Percentiles rank a stretch among this genome's conserved stretches.
Conservation (phyloP, 805 yeast species). For the Candida peoriensis region DNA sequence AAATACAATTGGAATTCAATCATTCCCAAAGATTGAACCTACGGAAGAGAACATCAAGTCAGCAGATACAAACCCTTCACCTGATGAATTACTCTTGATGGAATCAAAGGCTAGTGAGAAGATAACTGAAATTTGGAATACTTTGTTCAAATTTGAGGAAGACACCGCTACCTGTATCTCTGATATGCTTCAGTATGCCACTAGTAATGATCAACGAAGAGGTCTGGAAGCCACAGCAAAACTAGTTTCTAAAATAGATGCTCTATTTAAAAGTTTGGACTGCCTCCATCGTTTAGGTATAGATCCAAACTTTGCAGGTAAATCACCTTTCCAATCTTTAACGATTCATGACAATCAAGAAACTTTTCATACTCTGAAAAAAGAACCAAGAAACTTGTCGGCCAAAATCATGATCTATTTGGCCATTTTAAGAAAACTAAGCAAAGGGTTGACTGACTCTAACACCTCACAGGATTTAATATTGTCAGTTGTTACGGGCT, state of each 20-base stretch:
- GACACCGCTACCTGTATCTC: slow-evolving; percentile 84
- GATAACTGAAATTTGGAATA: slow-evolving; percentile 71
- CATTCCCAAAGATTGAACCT: slow-evolving; percentile 25
- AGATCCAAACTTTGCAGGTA: slow-evolving; percentile 10
- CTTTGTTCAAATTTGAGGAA: slow-evolving; percentile 85
- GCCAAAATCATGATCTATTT: slow-evolving; percentile 88
- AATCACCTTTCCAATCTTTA: slow-evolving; percentile 6
- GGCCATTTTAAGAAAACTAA: slow-evolving; percentile 68
- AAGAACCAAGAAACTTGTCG: slow-evolving; percentile 71
- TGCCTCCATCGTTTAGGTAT: slow-evolving; percentile 30
- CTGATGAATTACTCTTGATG: slow-evolving; percentile 44
- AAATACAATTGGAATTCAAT: slow-evolving; percentile 46
- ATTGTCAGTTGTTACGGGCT: slow-evolving; percentile 77
- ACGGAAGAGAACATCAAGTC: slow-evolving; percentile 20
- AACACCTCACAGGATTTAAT: slow-evolving; percentile 53
- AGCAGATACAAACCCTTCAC: slow-evolving; percentile 32
- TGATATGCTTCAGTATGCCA: slow-evolving; percentile 83
- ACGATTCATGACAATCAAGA: slow-evolving; percentile 8
- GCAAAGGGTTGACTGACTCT: slow-evolving; percentile 28
- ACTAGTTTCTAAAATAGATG: slow-evolving; percentile 67
- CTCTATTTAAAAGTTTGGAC: slow-evolving; percentile 74
- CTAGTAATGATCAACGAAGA: slow-evolving; percentile 60
- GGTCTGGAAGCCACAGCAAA: slow-evolving; percentile 70
- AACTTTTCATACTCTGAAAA: slow-evolving; percentile 17
- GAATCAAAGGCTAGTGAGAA: slow-evolving; percentile 64